phyloP scores from a whole-genome alignment of 805 yeast genomes.

The Candida boleticola region DNA sequence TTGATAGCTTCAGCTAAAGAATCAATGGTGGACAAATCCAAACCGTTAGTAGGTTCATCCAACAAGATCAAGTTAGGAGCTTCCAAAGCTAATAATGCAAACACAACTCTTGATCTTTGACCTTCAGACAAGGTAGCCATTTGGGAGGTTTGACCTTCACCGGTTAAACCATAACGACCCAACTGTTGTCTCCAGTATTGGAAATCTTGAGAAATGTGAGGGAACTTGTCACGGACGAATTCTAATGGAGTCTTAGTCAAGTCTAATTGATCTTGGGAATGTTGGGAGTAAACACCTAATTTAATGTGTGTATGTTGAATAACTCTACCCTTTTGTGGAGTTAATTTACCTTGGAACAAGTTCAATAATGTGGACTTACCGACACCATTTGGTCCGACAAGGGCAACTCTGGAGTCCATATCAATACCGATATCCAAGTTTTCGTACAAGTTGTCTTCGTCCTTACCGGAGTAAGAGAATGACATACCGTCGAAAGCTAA shows the following conservation, averaged over 20 bases:
- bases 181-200: slow-evolving; percentile 98
- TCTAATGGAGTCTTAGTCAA: slow-evolving; percentile 93
- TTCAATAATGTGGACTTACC: slow-evolving; percentile 96
- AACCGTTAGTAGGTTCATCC: slow-evolving; percentile 99
- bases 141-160: slow-evolving; percentile 97
- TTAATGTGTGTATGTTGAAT: slow-evolving; percentile 96
- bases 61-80: slow-evolving; percentile 89
- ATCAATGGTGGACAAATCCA: slow-evolving; percentile 97
- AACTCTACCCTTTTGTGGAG: slow-evolving; percentile 91
- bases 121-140: slow-evolving; percentile 99
- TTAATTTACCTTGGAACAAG: slow-evolving; percentile 92
- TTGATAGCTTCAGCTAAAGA: slow-evolving; percentile 96
- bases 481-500: slow-evolving; percentile 93
- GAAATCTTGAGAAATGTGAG: slow-evolving; percentile 90
- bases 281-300: slow-evolving; percentile 98
- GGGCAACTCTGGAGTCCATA: slow-evolving; percentile 98
- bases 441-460: slow-evolving; percentile 86
- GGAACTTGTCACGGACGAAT: slow-evolving; percentile 92
- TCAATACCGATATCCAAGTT: slow-evolving; percentile 95
- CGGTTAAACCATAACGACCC: slow-evolving; percentile 97
- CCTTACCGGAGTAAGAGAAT: slow-evolving; percentile 81
- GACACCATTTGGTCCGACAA: slow-evolving; percentile 98
- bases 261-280: slow-evolving; percentile 97
- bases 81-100: slow-evolving; percentile 93
- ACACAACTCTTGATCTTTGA: slow-evolving; percentile 98